Base-by-base conservation (phyloP, 805 yeast genomes). In the Jamesozyma lodderae region DNA sequence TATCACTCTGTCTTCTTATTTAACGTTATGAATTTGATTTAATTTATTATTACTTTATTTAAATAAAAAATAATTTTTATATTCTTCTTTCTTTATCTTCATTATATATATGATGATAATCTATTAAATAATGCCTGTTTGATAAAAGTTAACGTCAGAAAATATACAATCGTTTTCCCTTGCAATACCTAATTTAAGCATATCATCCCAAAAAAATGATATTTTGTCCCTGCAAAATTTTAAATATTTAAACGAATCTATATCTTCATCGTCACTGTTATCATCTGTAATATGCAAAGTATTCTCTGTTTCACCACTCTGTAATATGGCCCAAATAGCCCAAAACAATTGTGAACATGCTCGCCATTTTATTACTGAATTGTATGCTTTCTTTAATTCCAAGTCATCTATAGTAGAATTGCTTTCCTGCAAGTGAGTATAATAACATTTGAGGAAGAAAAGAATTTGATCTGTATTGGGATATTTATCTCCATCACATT, bases 321-420 rank as follows among this genome's bases (percentile, higher is more conserved):
- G 92, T 23, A 88, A 72, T 25, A 90, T 69, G 0, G 94, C 96
- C 97, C 97, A 88, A 20, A 88, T 55, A 3, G 79, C 70, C 97
- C 97, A 88, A 53, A 70, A 73, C 7, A 82, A 67, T 34, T 79
- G 79, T 18, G 76, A 86, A 0, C 83, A 66, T 1, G 92, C 74
- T 50, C 95, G 70, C 94, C 95, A 87, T 35, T 68, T 65, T 2
- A 73, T 64, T 21, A 77, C 68, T 44, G 83, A 85, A 47, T 79
- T 74, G 51, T 72, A 72, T 26, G 86, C 54, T 31, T 64, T 57
- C 31, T 68, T 68, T n/a, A 77, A 60, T 16, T 60, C 62, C 3
- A 40, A 50, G 2, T 49, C 46, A 4, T 55, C 44, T 24, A 53
- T 57, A 28, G 23, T 33, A 17, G 11, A 11, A 27, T n/a, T 27